Evolutionary conservation across 2,329 filamentous ascomycete species (phyloP).

Genomic region (Diaporthe capsici): DNA sequence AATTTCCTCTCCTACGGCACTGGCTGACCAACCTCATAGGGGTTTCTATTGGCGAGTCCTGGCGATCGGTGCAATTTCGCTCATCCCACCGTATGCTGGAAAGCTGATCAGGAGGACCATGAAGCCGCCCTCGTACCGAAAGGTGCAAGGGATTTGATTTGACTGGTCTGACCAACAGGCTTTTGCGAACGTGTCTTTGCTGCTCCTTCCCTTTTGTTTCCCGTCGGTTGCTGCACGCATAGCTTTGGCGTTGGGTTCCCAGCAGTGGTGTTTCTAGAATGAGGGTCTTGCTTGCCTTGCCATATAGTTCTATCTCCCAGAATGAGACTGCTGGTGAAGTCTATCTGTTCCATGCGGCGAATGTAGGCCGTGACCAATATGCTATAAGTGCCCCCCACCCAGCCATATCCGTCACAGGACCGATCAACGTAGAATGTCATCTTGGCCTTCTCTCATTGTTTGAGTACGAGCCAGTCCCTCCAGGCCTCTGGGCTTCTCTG

Average conservation of each 20-base stretch:
- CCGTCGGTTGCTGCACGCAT: slow-evolving; percentile 35
- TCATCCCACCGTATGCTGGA: slow-evolving; percentile 88
- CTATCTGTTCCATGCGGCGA: background rate
- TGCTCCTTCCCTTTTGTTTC: slow-evolving; percentile 27
- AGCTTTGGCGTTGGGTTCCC: slow-evolving; percentile 41
- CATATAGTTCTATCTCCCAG: slow-evolving; percentile 18
- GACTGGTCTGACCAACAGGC: background rate
- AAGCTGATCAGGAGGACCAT: slow-evolving; percentile 89
- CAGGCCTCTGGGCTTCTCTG: slow-evolving; percentile 55
- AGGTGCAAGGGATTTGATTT: slow-evolving; percentile 80
- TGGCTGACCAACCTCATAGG: slow-evolving; percentile 57
- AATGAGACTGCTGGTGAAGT: slow-evolving; percentile 28
- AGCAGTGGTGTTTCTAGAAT: slow-evolving; percentile 17
- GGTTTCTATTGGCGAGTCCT: slow-evolving; percentile 91
- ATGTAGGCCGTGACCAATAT: slow-evolving; percentile 13
- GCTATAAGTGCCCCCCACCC: no score
- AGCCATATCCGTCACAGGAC: background rate
- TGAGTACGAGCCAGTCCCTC: slow-evolving; percentile 66
- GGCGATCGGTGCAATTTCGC: slow-evolving; percentile 83
- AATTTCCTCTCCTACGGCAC: slow-evolving; percentile 7
- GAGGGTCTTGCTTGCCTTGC: background rate
- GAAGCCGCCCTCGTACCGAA: slow-evolving; percentile 94
- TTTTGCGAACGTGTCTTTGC: slow-evolving; percentile 5
- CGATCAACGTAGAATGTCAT: background rate
- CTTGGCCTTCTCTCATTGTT: slow-evolving; percentile 55